Percentiles rank a stretch among this genome's conserved stretches.
Conservation (phyloP, 2,329 filamentous ascomycete genomes). For the Ascochyta lentis region DNA sequence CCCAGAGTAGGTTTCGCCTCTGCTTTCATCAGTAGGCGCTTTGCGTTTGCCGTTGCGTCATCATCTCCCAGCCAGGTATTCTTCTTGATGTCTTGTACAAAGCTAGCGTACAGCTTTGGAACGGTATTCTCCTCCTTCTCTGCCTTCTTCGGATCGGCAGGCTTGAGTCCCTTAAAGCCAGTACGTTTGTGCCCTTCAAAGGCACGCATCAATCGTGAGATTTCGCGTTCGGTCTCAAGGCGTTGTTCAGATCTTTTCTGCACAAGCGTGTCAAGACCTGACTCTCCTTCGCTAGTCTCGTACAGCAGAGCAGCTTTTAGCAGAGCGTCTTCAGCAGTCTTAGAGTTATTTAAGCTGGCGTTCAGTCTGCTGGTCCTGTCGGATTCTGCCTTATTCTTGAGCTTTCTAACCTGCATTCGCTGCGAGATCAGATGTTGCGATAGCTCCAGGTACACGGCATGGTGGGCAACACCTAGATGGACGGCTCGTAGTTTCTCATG, state of each 20-base stretch:
- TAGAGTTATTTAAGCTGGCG: slow-evolving; percentile 54
- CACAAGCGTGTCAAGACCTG: slow-evolving; percentile 23
- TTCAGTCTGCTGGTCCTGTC: slow-evolving; percentile 53
- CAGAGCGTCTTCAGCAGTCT: slow-evolving; percentile 61
- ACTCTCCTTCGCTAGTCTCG: slow-evolving; percentile 19
- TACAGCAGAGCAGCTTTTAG: slow-evolving; percentile 51
- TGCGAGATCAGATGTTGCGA: slow-evolving; percentile 60
- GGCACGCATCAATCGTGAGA: slow-evolving; percentile 21
- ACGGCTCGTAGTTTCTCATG: slow-evolving; percentile 55
- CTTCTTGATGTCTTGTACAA: slow-evolving; percentile 25
- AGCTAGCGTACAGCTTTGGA: slow-evolving; percentile 23
- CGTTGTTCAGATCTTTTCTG: slow-evolving; percentile 26
- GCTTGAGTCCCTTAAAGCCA: slow-evolving; percentile 10
- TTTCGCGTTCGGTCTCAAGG: slow-evolving; percentile 14
- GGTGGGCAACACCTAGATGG: slow-evolving; percentile 56
- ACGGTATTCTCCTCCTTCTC: slow-evolving; percentile 14
- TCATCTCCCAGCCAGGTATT: slow-evolving; percentile 34
- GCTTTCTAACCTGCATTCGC: slow-evolving; percentile 56
- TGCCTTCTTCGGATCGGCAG: slow-evolving; percentile 7
- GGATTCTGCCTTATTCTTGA: slow-evolving; percentile 43
- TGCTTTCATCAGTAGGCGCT: slow-evolving; percentile 16
- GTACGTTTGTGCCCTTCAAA: slow-evolving; percentile 24
- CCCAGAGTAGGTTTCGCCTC: slow-evolving; percentile 7
- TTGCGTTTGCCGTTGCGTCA: slow-evolving; percentile 17
- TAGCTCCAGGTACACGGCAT: slow-evolving; percentile 62